A percentile compares a stretch with the other conserved stretches of the same genome.
These are phyloP conservation scores for Pseudoneurospora amorphoporcata DNA, from an alignment of 495 filamentous ascomycete genomes.

Conservation along the genomic window DNA sequence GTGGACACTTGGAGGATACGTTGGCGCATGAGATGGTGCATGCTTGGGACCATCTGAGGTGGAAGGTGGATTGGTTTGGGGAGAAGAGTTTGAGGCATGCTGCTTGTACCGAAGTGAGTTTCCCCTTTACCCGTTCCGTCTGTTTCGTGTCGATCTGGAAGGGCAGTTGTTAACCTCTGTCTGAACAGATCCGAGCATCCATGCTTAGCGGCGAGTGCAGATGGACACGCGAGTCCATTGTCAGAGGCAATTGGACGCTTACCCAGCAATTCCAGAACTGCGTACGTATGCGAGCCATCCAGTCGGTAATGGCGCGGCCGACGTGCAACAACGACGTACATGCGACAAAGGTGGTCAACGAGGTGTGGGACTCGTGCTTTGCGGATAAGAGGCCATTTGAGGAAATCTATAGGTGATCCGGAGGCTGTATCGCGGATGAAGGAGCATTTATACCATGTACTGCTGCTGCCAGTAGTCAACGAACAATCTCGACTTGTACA, in stretches of 20 bases:
- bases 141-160: background rate
- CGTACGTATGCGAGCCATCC: slow-evolving; percentile 66
- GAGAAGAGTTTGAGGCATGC: slow-evolving; percentile 66
- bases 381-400: slow-evolving; percentile 89
- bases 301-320: slow-evolving; percentile 65
- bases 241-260: slow-evolving; percentile 70
- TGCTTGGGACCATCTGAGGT: slow-evolving; percentile 86
- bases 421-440: background rate
- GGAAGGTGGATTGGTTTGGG: slow-evolving; percentile 72
- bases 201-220: slow-evolving; percentile 90
- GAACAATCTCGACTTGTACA: background rate
- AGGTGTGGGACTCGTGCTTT: slow-evolving; percentile 97
- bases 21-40: slow-evolving; percentile 97
- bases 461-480: background rate
- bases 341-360: slow-evolving; percentile 79
- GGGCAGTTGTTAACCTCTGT: background rate
- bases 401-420: slow-evolving; percentile 75
- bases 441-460: background rate
- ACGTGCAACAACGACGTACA: slow-evolving; percentile 77
- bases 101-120: slow-evolving; percentile 82
- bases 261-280: slow-evolving; percentile 92
- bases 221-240: slow-evolving; percentile 79
- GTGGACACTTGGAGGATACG: slow-evolving; percentile 78
- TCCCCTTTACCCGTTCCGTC: background rate
- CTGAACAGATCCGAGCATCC: slow-evolving; percentile 70